Percentiles rank a stretch among this genome's conserved stretches.
Conservation (phyloP, 768 basidiomycete genomes). For the Amanita muscaria region DNA sequence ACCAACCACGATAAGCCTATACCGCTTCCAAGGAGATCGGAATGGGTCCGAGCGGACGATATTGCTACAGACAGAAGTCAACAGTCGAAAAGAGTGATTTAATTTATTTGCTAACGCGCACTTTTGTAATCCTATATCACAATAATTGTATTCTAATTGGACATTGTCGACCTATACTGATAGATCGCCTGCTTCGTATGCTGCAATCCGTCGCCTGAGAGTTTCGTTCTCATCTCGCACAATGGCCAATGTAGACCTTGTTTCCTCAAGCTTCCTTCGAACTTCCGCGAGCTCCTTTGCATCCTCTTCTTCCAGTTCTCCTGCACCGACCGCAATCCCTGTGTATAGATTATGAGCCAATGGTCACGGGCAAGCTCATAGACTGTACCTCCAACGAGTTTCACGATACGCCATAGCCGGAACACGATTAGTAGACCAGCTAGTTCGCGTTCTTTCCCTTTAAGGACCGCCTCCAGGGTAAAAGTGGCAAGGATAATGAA, state of each 20-base stretch:
- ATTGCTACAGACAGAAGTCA: too few relatives aligned
- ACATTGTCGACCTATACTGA: too few relatives aligned
- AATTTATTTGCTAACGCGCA: too few relatives aligned
- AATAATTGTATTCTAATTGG: too few relatives aligned
- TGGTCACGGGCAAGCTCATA: too few relatives aligned
- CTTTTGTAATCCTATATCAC: too few relatives aligned
- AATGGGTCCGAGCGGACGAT: slow-evolving; percentile 44
- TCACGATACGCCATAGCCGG: slow-evolving; percentile 76
- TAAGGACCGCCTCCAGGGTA: slow-evolving; percentile 58
- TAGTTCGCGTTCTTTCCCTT: slow-evolving; percentile 62
- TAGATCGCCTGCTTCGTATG: too few relatives aligned
- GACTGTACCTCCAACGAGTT: slow-evolving; percentile 48
- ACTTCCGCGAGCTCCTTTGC: slow-evolving; percentile 41
- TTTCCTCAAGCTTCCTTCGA: slow-evolving; percentile 37
- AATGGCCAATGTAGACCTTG: slow-evolving; percentile 33
- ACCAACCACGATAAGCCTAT: slow-evolving; percentile 48
- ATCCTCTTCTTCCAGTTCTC: slow-evolving; percentile 54
- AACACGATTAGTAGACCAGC: slow-evolving; percentile 62
- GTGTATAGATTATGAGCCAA: too few relatives aligned
- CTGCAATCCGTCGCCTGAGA: slow-evolving; percentile 33
- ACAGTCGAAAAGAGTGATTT: too few relatives aligned
- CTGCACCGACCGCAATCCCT: slow-evolving; percentile 73
- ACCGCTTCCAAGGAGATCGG: slow-evolving; percentile 38
- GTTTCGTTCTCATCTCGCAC: slow-evolving; percentile 46
- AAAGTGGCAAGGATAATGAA: slow-evolving; percentile 66